Conservation (phyloP, 2,329 filamentous ascomycete genomes). For the Hirsutella minnesotensis region DNA sequence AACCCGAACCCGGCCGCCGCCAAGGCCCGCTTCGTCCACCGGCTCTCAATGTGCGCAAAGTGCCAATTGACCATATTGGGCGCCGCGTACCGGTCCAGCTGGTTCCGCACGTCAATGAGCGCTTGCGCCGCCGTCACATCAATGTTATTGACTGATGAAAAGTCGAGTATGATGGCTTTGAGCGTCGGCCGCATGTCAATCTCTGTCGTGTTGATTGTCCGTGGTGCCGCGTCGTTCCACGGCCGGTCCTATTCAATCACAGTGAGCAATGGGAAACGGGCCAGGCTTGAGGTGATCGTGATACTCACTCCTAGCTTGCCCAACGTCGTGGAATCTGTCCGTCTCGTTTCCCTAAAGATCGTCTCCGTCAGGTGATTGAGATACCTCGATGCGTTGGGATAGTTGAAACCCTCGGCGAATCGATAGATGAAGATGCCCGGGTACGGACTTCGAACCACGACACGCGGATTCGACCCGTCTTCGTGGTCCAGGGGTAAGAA, state of each 20-base stretch:
- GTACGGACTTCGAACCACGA: constrained; percentile 32
- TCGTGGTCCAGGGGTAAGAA: constrained; percentile 36
- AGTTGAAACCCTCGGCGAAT: constrained; percentile 44
- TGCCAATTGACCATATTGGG: constrained; percentile 35
- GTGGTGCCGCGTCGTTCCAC: constrained; percentile 42
- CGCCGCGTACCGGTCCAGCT: constrained; percentile 37
- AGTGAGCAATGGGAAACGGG: constrained; percentile 2
- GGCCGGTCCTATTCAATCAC: constrained; percentile 31
- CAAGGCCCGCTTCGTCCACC: constrained; percentile 45
- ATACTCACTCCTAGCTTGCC: constrained; percentile 35
- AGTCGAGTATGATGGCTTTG: constrained; percentile 44
- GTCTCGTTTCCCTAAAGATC: constrained; percentile 32
- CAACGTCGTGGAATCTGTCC: constrained; percentile 28
- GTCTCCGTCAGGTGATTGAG: constrained; percentile 35
- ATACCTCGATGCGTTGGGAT: constrained; percentile 39
- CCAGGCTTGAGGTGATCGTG: background rate
- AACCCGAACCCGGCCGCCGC: constrained; percentile 41
- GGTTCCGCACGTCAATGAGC: constrained; percentile 40
- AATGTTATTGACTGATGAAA: constrained; percentile 40
- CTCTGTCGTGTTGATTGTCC: constrained; percentile 17
- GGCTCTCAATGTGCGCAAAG: constrained; percentile 39
- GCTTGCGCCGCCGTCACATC: constrained; percentile 44
- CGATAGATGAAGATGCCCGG: constrained; percentile 44
- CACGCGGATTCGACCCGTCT: constrained; percentile 38
- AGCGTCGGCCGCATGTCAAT: constrained; percentile 34